phyloP scores from a whole-genome alignment of 139 green algal species.

The Astrephomene gubernaculifera region DNA sequence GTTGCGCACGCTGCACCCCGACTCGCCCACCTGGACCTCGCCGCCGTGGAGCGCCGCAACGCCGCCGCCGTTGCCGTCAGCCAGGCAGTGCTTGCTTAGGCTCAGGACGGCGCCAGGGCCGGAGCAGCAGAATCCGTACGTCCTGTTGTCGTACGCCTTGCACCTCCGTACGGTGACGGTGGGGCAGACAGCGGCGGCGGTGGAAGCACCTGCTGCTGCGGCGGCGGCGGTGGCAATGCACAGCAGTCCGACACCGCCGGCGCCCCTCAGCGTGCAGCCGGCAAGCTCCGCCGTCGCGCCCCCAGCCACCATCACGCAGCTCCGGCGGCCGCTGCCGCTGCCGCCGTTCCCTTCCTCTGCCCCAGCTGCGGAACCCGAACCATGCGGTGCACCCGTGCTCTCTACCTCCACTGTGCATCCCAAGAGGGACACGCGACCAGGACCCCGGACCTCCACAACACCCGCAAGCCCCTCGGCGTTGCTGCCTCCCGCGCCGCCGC shows the following conservation, averaged over 20 bases:
- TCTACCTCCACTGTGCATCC: too few relatives aligned
- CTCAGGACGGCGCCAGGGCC: background rate
- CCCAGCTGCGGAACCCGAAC: too few relatives aligned
- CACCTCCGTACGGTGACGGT: too few relatives aligned
- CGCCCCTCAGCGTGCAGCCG: background rate
- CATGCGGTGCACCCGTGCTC: too few relatives aligned
- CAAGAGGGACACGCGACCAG: too few relatives aligned
- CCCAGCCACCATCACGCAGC: background rate
- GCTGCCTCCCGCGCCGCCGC: too few relatives aligned
- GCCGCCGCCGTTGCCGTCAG: background rate
- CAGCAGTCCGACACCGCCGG: constrained; percentile 11
- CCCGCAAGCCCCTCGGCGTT: background rate
- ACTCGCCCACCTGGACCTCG: background rate
- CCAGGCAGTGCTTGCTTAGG: background rate
- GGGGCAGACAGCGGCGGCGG: too few relatives aligned
- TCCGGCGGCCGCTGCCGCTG: background rate
- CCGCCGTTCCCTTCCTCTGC: too few relatives aligned
- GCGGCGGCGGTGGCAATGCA: too few relatives aligned
- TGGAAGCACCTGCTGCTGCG: too few relatives aligned
- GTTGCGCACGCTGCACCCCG: background rate
- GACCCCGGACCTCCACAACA: constrained; percentile 2
- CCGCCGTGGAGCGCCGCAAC: background rate
- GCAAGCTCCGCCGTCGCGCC: background rate
- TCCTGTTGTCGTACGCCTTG: background rate
- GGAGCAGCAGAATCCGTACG: constrained; percentile 20